These are phyloP conservation scores for Lichtheimia ornata DNA, from an alignment of 371 early-diverging fungal genomes.

Conservation along the genomic window DNA sequence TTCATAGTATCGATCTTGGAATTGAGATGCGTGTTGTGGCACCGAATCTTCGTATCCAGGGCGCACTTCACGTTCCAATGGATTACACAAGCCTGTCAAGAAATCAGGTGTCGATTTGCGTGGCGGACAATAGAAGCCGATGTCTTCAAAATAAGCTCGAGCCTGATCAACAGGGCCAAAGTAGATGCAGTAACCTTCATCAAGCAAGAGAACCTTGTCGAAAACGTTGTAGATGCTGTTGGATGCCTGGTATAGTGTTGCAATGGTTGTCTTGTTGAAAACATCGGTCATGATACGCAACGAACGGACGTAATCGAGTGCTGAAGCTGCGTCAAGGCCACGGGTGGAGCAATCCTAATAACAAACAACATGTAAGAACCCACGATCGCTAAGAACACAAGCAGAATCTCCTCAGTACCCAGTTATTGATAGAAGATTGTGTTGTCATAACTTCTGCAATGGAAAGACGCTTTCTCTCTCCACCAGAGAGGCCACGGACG, in stretches of 20 bases:
- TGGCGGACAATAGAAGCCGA: constrained; percentile 71
- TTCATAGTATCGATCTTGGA: constrained; percentile 45
- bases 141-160: constrained; percentile 63
- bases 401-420: no score
- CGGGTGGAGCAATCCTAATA: constrained; percentile 76
- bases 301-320: constrained; percentile 74
- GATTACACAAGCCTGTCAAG: constrained; percentile 71
- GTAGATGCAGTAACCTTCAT: constrained; percentile 76
- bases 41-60: constrained; percentile 54
- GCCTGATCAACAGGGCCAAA: constrained; percentile 70
- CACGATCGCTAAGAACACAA: constrained; percentile 44
- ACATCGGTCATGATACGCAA: constrained; percentile 70
- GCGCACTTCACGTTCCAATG: constrained; percentile 58
- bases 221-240: constrained; percentile 77
- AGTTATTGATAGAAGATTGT: constrained; percentile 64
- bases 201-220: constrained; percentile 71
- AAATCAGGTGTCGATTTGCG: constrained; percentile 80
- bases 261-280: constrained; percentile 63
- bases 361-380: no score
- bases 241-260: constrained; percentile 71
- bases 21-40: constrained; percentile 46
- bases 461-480: constrained; percentile 87
- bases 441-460: constrained; percentile 89
- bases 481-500: constrained; percentile 83
- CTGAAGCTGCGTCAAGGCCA: constrained; percentile 90